Evolutionary conservation across 495 filamentous ascomycete species (phyloP), one percentile per base, ranked within the genome.

Genomic region (Aspergillus funiculosus): DNA sequence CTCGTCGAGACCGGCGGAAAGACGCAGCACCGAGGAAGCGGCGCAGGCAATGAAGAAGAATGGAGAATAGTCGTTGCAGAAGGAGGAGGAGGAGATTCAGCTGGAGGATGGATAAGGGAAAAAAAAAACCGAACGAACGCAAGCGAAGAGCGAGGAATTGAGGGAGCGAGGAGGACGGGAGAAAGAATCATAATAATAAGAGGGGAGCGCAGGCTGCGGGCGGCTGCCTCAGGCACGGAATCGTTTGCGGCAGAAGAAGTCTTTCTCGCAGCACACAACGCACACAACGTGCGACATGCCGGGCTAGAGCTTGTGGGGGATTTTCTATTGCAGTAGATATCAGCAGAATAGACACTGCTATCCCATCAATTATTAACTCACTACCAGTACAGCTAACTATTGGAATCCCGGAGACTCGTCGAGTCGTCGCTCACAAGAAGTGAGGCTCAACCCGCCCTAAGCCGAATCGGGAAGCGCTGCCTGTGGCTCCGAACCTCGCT

Each of bases 21-120:
- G 61, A 54, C 55, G 59, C 56, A 60, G 57, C 60, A 60, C 62
- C 60, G 60, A 62, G 56, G 54, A 55, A 53, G 56, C 60, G 63
- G 58, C 60, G 62, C 51, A 55, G 54, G 58, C 54, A 59, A 60
- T 52, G 51, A 55, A 34, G 39, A 52, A 51, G n/a, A n/a, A n/a
- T n/a, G 26, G 43, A 43, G 47, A 34, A 43, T 15, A 31, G n/a
- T n/a, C n/a, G n/a, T n/a, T n/a, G n/a, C 28, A 49, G 19, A 28
- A 42, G 24, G n/a, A n/a, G n/a, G n/a, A n/a, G n/a, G n/a, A n/a
- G n/a, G n/a, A n/a, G n/a, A n/a, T n/a, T n/a, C n/a, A n/a, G n/a
- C n/a, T n/a, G 46, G 48, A 30, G 47, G 41, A 43, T 38, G 51
- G 41, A 61, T 53, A 56, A 46, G 34, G 38, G 57, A 51, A 53